Evolutionary conservation across 768 basidiomycete genomes (phyloP), one percentile per base, ranked within the genome.

Genomic region (Pleurotus sapidus): DNA sequence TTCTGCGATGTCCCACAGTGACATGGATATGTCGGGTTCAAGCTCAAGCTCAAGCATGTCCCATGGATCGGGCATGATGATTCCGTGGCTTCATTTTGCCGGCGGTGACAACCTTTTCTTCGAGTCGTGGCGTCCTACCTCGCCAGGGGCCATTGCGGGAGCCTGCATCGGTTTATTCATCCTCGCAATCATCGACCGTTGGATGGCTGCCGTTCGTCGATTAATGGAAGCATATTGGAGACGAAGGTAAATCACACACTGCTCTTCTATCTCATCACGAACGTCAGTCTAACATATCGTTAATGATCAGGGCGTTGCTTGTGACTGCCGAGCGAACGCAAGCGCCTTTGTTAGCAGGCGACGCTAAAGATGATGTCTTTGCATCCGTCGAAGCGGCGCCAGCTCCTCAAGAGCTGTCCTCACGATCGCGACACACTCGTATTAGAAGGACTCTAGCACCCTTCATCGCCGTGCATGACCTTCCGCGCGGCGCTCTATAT

Each of bases 111-210:
- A 75, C 50, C 77, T 93, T 9, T 73, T 83, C 69, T 94, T 95
- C 74, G 62, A 82, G 57, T 71, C 78, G 1, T 89, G 88, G 87
- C 71, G 68, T 4, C 93, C 94, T 0, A 77, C 77, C 2, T 86
- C 90, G 0, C 60, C 73, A 5, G 92, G 89, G 18, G 86, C 88
- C 0, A 81, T 92, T 37, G 83, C 82, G 18, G 93, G 89, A 0
- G 87, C 91, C 39, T 89, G 86, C 65, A 77, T 95, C 56, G 86
- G 80, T 0, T 74, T 95, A 18, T 74, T 88, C 63, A 38, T 88
- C 34, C 73, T 95, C 34, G 84, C 85, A 5, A 64, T 93, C 8
- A 72, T 88, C 38, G 91, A 94, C 49, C 77, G 93, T 60, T 86
- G 83, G 70, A 68, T 95, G 43, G 68, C 80, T 15, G 87, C 86